phyloP scores from a whole-genome alignment of 2,329 filamentous ascomycete species.

The Beauveria scarabaeidicola region DNA sequence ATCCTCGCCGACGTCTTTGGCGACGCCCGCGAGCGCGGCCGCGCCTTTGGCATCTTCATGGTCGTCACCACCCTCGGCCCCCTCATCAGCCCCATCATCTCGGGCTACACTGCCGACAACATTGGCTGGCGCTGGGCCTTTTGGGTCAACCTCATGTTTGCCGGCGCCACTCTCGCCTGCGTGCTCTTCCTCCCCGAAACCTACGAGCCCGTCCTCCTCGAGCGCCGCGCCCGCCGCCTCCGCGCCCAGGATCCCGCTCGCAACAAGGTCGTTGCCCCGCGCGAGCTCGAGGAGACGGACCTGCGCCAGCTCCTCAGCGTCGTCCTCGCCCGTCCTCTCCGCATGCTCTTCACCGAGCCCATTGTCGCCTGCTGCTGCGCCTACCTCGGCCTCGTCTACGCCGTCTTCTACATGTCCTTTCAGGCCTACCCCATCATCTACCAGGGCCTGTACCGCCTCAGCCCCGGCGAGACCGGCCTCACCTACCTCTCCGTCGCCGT shows the following conservation, averaged over 20 bases:
- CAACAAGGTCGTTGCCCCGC: conserved; percentile 45
- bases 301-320: conserved; percentile 53
- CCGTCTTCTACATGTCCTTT: conserved; percentile 63
- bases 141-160: conserved; percentile 62
- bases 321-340: conserved; percentile 61
- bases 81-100: conserved; percentile 56
- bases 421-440: conserved; percentile 69
- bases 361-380: conserved; percentile 62
- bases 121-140: conserved; percentile 64
- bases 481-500: conserved; percentile 60
- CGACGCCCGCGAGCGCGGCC: conserved; percentile 40
- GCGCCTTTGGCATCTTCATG: conserved; percentile 57
- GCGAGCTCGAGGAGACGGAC: conserved; percentile 54
- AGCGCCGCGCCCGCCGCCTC: conserved; percentile 46
- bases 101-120: conserved; percentile 49
- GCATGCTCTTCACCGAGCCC: conserved; percentile 65
- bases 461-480: conserved; percentile 55
- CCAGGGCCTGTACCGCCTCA: conserved; percentile 51
- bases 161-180: conserved; percentile 50
- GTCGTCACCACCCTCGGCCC: conserved; percentile 58
- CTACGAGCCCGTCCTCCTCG: conserved; percentile 49
- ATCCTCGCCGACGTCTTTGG: conserved; percentile 60
- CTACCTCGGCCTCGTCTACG: conserved; percentile 65
- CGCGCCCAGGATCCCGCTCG: conserved; percentile 44
- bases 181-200: conserved; percentile 59